These are phyloP conservation scores for Camelina laxa DNA, from an alignment of 345 rosid species.

Conservation along the genomic window DNA sequence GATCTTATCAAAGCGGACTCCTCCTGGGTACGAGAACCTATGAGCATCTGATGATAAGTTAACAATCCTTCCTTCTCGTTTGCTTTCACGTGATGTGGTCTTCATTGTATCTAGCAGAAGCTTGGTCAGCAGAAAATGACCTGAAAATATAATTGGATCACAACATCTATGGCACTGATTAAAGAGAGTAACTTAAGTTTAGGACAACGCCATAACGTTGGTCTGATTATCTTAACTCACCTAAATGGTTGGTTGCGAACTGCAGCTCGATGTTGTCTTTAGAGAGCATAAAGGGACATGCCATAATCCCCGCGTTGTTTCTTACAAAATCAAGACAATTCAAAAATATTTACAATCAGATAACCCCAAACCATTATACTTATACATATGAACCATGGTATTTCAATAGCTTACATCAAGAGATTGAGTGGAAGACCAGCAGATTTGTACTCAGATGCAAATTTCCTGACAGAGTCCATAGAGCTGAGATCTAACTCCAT, in stretches of 20 bases:
- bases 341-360: not conserved
- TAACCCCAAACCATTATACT: not conserved
- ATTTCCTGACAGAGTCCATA: conserved; percentile 59
- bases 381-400: not conserved
- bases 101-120: conserved; percentile 64
- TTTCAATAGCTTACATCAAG: conserved; percentile 51
- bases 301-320: conserved; percentile 59
- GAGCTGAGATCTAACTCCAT: conserved; percentile 78
- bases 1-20: conserved; percentile 57
- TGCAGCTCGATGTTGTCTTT: conserved; percentile 59
- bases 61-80: conserved; percentile 65
- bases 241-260: conserved; percentile 65
- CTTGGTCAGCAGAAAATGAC: conserved; percentile 72
- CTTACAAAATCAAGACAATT: conserved; percentile 28
- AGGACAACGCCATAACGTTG: not conserved
- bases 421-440: conserved; percentile 65
- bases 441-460: conserved; percentile 59
- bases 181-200: not conserved
- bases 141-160: conserved; percentile 42
- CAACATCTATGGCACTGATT: not conserved
- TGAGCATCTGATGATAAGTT: conserved; percentile 60
- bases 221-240: conserved; percentile 34
- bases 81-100: conserved; percentile 54
- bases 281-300: conserved; percentile 53
- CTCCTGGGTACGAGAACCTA: conserved; percentile 47